Percentiles rank a stretch among this genome's conserved stretches.
Conservation (phyloP, 176 grass and related monocot species). For the Paspalum vaginatum region DNA sequence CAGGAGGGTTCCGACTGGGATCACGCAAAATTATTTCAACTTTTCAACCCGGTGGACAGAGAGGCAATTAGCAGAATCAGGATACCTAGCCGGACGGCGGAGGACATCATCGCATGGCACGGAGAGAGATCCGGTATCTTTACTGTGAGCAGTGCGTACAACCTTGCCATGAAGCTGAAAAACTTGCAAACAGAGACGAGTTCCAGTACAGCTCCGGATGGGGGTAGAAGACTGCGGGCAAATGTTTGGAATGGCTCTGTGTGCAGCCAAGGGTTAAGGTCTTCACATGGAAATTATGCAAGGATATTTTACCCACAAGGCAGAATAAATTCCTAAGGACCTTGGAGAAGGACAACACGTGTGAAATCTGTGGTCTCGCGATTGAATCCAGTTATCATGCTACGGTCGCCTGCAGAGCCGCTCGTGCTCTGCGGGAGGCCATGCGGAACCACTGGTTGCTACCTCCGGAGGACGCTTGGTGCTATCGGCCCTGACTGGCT, state of each 20-base stretch:
- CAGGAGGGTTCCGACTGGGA: background rate
- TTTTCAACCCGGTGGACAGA: background rate
- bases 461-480: rapidly evolving
- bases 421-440: background rate
- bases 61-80: background rate
- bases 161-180: background rate
- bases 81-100: background rate
- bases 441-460: background rate
- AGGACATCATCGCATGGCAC: background rate
- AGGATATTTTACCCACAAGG: background rate
- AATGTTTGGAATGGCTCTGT: background rate
- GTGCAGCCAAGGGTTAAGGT: background rate
- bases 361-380: background rate
- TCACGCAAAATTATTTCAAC: too few relatives aligned
- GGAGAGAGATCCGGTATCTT: background rate
- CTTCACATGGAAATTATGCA: background rate
- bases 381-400: background rate
- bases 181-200: too few relatives aligned
- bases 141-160: background rate
- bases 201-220: background rate
- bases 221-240: background rate
- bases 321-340: background rate
- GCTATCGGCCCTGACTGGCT: background rate
- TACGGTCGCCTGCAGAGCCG: background rate
- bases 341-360: background rate